Percentiles rank a stretch among this genome's conserved stretches.
phyloP scores from a whole-genome alignment of 164 flowering plant species.

The Vitis rupestris region DNA sequence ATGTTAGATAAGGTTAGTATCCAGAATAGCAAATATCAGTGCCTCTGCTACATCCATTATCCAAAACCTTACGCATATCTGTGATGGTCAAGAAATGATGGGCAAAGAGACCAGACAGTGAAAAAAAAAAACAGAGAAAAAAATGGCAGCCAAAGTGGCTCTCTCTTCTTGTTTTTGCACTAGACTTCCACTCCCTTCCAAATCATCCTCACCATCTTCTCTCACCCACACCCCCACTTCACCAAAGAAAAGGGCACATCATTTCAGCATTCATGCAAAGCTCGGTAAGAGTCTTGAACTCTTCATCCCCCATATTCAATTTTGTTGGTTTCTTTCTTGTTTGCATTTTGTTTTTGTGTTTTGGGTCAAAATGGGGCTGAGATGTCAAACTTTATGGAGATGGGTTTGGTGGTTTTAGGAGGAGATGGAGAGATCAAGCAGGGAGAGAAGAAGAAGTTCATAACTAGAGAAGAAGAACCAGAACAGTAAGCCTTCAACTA shows the following conservation, averaged over 20 bases:
- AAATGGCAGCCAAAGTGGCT: slow-evolving; percentile 40
- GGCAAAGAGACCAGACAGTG: background rate
- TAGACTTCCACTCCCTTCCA: slow-evolving; percentile 20
- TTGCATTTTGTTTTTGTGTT: background rate
- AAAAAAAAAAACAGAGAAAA: no score
- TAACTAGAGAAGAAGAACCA: slow-evolving; percentile 92
- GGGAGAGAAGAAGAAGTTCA: slow-evolving; percentile 77
- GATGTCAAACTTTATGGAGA: background rate
- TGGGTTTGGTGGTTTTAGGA: slow-evolving; percentile 32
- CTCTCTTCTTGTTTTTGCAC: slow-evolving; percentile 33
- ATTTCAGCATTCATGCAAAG: slow-evolving; percentile 46
- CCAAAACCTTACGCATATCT: slow-evolving; percentile 13
- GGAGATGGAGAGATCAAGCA: slow-evolving; percentile 62
- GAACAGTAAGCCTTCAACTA: slow-evolving; percentile 56
- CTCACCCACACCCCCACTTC: slow-evolving; percentile 2
- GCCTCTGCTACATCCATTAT: slow-evolving; percentile 11
- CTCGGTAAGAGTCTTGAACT: slow-evolving; percentile 32
- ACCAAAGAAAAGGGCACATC: slow-evolving; percentile 22
- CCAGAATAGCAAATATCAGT: slow-evolving; percentile 3
- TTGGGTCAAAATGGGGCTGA: background rate
- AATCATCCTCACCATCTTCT: slow-evolving; percentile 17
- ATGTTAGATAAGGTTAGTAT: slow-evolving; percentile 16
- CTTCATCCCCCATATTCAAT: background rate
- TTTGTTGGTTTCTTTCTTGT: background rate
- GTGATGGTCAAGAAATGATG: background rate